A percentile compares a stretch with the other conserved stretches of the same genome.
Evolutionary conservation across 352 stramenopile genomes (phyloP).

Genomic region (Hyaloperonospora brassicae): DNA sequence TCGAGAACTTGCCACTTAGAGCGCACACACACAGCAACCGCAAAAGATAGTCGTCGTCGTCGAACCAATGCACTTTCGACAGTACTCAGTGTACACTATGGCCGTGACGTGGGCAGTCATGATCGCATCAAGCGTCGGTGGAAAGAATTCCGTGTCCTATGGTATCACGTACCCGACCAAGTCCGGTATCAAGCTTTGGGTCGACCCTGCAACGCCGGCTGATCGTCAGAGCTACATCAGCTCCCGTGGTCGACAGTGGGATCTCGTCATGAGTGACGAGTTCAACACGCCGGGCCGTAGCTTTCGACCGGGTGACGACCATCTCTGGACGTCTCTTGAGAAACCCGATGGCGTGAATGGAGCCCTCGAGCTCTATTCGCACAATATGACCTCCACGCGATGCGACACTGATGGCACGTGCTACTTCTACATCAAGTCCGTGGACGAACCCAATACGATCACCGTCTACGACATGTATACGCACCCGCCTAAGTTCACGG

Average conservation of each 20-base stretch:
- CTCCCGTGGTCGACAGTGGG: conserved; percentile 47
- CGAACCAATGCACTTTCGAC: too few relatives aligned
- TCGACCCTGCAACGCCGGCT: conserved; percentile 48
- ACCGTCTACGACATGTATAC: conserved; percentile 58
- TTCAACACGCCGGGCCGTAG: conserved; percentile 59
- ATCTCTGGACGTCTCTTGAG: conserved; percentile 87
- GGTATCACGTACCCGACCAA: conserved; percentile 33
- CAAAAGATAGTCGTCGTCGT: too few relatives aligned
- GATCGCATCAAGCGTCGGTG: conserved; percentile 4
- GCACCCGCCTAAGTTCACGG: conserved; percentile 41
- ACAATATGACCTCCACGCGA: conserved; percentile 60
- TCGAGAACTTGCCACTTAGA: too few relatives aligned
- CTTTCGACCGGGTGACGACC: conserved; percentile 90
- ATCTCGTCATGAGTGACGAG: conserved; percentile 74
- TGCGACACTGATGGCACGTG: conserved; percentile 44
- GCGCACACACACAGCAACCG: too few relatives aligned
- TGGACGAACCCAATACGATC: conserved; percentile 31
- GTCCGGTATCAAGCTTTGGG: conserved; percentile 49
- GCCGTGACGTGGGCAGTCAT: neutral
- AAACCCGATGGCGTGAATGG: conserved; percentile 68
- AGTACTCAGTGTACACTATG: too few relatives aligned
- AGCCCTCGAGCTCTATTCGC: conserved; percentile 59
- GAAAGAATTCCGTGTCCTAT: neutral
- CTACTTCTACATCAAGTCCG: conserved; percentile 58
- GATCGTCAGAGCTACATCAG: conserved; percentile 34